Base-by-base conservation (phyloP, 2,329 filamentous ascomycete species). In the Aureobasidium sp. region DNA sequence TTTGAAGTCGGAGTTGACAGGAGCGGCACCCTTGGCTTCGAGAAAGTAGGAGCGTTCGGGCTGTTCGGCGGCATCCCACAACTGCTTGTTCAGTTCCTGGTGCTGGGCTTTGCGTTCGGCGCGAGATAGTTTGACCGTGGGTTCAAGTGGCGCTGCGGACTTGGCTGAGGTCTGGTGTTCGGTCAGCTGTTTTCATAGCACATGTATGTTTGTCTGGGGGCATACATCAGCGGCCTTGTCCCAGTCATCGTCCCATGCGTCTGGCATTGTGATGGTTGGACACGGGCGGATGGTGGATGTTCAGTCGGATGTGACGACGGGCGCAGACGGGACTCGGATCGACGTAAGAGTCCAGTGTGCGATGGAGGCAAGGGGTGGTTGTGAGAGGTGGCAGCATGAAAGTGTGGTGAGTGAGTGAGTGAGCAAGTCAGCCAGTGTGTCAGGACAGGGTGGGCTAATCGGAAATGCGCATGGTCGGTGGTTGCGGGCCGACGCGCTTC, bases 171-270 rank as follows among this genome's bases (percentile, higher is more conserved):
- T 45, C 40, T 57, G 63, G 74, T 72, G 66, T 75, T 64, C 40
- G 65, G 64, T 65, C 69, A 46, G 67, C 72, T 58, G 72, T 67
- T 40, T 42, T 4, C 6, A 25, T 33, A 9, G 3, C 6, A 47
- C 11, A 5, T 27, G 15, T 5, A 1, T 19, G 35, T 1, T 5
- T 6, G 3, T n/a, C 1, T 4, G 4, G 3, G n/a, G 6, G 61
- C 71, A 47, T 77, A 85, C 83, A 75, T 95, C 90, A 61, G 88
- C 90, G 70, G 88, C 82, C 6, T 78, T 75, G 71, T 93, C 89
- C 91, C 92, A 97, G 69, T 96, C 89, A 67, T 95, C 86, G 65
- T 93, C 90, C 93, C 93, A 96, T 21, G 90, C 92, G 72, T 91
- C 84, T 38, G 88, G 86, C 61, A 87, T 73, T 23, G 73, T 74